These are phyloP conservation scores for Vitis cinerea DNA, from an alignment of 164 flowering plant genomes.

Conservation along the genomic window DNA sequence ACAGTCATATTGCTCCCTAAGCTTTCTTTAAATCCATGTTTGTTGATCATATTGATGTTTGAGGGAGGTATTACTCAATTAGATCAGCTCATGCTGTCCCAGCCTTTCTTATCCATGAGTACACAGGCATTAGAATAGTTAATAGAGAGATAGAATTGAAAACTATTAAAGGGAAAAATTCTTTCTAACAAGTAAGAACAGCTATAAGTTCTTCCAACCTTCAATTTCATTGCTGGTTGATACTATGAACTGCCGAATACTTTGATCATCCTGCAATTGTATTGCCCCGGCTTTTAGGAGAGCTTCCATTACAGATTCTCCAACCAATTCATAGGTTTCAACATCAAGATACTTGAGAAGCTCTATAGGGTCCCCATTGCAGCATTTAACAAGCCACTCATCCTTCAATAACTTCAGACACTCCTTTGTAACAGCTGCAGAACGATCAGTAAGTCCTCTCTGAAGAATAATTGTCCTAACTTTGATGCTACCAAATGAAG, in stretches of 20 bases:
- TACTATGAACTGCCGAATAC: slow-evolving; percentile 45
- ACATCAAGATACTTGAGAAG: slow-evolving; percentile 96
- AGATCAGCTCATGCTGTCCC: no score
- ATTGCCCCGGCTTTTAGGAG: slow-evolving; percentile 62
- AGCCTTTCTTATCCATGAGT: no score
- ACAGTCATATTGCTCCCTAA: no score
- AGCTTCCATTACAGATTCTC: slow-evolving; percentile 78
- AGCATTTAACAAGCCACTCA: slow-evolving; percentile 81
- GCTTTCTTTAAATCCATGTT: no score
- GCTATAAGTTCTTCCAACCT: slow-evolving; percentile 43
- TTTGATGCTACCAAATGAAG: slow-evolving; percentile 67
- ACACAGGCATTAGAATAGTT: no score
- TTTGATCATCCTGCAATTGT: slow-evolving; percentile 46
- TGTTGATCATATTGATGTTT: no score
- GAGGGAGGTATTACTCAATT: no score
- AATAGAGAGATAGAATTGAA: no score
- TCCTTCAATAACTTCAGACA: slow-evolving; percentile 83
- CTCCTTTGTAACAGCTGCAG: slow-evolving; percentile 63
- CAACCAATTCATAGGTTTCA: slow-evolving; percentile 92
- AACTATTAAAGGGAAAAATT: no score
- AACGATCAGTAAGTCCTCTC: slow-evolving; percentile 94
- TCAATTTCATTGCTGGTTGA: slow-evolving; percentile 26
- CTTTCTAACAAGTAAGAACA: not conserved
- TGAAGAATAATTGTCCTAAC: slow-evolving; percentile 74
- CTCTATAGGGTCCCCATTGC: slow-evolving; percentile 68